phyloP scores from a whole-genome alignment of 2,329 filamentous ascomycete genomes.

The Rosellinia necatrix region DNA sequence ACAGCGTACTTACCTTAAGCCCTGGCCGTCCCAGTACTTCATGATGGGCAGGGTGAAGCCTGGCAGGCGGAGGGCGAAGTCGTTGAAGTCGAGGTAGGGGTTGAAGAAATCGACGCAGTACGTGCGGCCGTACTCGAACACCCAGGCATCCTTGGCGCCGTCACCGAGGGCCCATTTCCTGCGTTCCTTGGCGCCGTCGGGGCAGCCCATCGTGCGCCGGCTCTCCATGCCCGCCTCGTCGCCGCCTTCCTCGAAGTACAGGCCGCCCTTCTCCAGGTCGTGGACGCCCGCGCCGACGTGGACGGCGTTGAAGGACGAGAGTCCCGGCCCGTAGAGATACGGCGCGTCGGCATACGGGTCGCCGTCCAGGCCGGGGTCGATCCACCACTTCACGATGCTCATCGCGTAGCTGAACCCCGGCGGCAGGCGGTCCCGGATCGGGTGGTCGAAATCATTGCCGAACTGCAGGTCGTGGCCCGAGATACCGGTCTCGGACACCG shows the following conservation, averaged over 20 bases:
- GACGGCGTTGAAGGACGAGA: slow-evolving; percentile 80
- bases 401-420: slow-evolving; percentile 86
- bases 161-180: slow-evolving; percentile 62
- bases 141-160: slow-evolving; percentile 55
- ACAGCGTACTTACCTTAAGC: slow-evolving; percentile 63
- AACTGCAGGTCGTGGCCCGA: slow-evolving; percentile 78
- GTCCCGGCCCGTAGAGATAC: slow-evolving; percentile 80
- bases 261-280: slow-evolving; percentile 53
- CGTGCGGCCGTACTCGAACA: slow-evolving; percentile 58
- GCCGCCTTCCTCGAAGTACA: slow-evolving; percentile 69
- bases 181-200: slow-evolving; percentile 56
- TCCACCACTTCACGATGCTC: slow-evolving; percentile 84
- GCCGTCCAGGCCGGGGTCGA: slow-evolving; percentile 88
- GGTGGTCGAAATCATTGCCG: slow-evolving; percentile 93
- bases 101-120: slow-evolving; percentile 79
- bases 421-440: slow-evolving; percentile 83
- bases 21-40: slow-evolving; percentile 80
- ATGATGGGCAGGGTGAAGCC: slow-evolving; percentile 75
- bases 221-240: slow-evolving; percentile 58
- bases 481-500: slow-evolving; percentile 54
- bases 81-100: slow-evolving; percentile 83
- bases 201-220: slow-evolving; percentile 55
- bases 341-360: slow-evolving; percentile 87
- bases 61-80: slow-evolving; percentile 72
- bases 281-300: slow-evolving; percentile 63